A percentile compares a stretch with the other conserved stretches of the same genome.
These are phyloP conservation scores for Dryadomyces quercus-mongolicae DNA, from an alignment of 2,329 filamentous ascomycete genomes.

Conservation along the genomic window DNA sequence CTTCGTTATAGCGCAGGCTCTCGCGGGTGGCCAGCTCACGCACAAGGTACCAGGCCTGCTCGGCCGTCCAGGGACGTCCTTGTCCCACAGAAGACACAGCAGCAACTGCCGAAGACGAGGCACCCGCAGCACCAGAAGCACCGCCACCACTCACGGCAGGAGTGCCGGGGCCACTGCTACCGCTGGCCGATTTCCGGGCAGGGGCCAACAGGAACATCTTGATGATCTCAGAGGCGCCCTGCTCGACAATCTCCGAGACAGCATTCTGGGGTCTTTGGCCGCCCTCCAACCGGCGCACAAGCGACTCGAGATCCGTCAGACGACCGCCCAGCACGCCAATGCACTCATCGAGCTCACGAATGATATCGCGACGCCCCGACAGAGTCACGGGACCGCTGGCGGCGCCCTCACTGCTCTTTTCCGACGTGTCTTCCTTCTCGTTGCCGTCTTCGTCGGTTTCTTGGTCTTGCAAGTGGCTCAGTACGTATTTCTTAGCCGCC, in stretches of 20 bases:
- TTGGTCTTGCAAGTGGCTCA: slow-evolving; percentile 58
- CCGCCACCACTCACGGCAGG: background rate
- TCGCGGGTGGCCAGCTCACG: slow-evolving; percentile 58
- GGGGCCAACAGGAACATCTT: slow-evolving; percentile 80
- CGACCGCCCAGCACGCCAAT: slow-evolving; percentile 78
- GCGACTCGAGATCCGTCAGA: slow-evolving; percentile 88
- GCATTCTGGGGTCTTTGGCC: slow-evolving; percentile 75
- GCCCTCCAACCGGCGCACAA: slow-evolving; percentile 78
- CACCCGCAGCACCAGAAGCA: background rate
- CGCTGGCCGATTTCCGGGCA: slow-evolving; percentile 18
- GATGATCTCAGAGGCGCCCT: slow-evolving; percentile 78
- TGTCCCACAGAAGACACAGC: slow-evolving; percentile 13
- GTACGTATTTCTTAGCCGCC: slow-evolving; percentile 81
- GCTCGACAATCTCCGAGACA: slow-evolving; percentile 77
- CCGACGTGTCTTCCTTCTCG: slow-evolving; percentile 7
- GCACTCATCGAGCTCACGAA: slow-evolving; percentile 65
- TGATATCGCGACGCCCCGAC: slow-evolving; percentile 13
- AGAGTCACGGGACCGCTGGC: background rate
- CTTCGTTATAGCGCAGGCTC: slow-evolving; percentile 69
- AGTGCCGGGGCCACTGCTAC: slow-evolving; percentile 17
- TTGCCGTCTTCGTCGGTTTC: slow-evolving; percentile 19
- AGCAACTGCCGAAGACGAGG: background rate
- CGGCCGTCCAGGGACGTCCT: slow-evolving; percentile 56
- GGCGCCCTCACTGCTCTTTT: background rate
- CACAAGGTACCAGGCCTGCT: slow-evolving; percentile 86